phyloP scores from a whole-genome alignment of 192 early-diverging fungal genomes.

The Gamsiella multidivaricata region DNA sequence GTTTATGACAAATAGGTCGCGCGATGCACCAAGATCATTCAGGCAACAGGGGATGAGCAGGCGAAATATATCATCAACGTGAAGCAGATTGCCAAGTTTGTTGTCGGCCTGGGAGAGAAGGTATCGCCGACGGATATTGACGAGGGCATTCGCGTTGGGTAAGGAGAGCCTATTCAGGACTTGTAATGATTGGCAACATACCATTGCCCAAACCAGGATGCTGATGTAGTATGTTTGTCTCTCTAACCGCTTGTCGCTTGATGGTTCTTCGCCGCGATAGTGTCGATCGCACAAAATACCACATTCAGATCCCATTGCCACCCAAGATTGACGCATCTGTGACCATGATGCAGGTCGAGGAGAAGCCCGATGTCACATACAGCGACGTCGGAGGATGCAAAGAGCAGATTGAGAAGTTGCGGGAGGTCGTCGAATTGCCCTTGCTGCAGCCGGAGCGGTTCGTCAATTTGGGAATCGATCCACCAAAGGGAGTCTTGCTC shows the following conservation, averaged over 20 bases:
- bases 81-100: conserved; percentile 99
- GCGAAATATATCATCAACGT: conserved; percentile 99
- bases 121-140: conserved; percentile 99
- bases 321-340: conserved; percentile 98
- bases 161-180: too few relatives aligned
- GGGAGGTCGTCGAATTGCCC: conserved; percentile 99
- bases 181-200: too few relatives aligned
- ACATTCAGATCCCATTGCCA: conserved; percentile 98
- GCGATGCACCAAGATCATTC: conserved; percentile 99
- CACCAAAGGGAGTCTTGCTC: conserved; percentile 97
- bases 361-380: conserved; percentile 99
- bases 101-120: conserved; percentile 94
- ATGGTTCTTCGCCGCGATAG: conserved; percentile 52
- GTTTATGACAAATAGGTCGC: too few relatives aligned
- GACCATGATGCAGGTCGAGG: conserved; percentile 99
- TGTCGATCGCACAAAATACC: conserved; percentile 98
- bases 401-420: conserved; percentile 99
- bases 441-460: conserved; percentile 95
- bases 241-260: not conserved
- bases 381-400: conserved; percentile 99
- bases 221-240: not conserved
- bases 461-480: conserved; percentile 98
- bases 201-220: too few relatives aligned
- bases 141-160: conserved; percentile 98
- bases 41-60: conserved; percentile 87